These are phyloP conservation scores for Termitomyces sp. DNA, from an alignment of 768 basidiomycete species.

Conservation along the genomic window DNA sequence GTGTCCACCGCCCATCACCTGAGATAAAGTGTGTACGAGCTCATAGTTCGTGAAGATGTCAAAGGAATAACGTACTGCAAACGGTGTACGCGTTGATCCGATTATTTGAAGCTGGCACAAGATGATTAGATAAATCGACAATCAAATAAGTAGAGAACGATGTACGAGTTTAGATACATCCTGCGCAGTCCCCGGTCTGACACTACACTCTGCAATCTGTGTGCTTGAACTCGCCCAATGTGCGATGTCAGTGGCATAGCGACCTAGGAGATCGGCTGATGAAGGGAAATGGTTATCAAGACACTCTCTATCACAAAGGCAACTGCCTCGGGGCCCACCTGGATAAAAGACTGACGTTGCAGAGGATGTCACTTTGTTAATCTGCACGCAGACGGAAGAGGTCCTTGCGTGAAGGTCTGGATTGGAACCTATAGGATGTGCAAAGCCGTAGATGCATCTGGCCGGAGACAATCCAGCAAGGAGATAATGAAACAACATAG, in stretches of 20 bases:
- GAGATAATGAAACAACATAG: neutral
- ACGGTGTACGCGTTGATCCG: conserved; percentile 40
- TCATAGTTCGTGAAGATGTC: neutral
- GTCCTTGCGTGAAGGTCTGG: neutral
- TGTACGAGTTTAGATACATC: conserved; percentile 51
- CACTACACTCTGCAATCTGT: conserved; percentile 45
- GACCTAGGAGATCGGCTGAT: conserved; percentile 14
- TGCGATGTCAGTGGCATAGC: conserved; percentile 37
- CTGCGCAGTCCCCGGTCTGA: conserved; percentile 51
- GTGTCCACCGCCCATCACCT: conserved; percentile 69
- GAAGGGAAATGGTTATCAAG: neutral
- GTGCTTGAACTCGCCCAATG: conserved; percentile 53
- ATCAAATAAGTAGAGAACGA: neutral
- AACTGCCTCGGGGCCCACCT: conserved; percentile 19
- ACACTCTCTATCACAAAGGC: neutral
- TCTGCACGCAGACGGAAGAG: conserved; percentile 31
- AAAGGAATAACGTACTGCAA: conserved; percentile 39
- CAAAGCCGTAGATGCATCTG: neutral
- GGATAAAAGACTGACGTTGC: conserved; percentile 43
- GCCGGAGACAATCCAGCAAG: neutral
- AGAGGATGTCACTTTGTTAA: conserved; percentile 33
- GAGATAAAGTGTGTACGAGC: neutral
- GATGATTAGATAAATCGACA: neutral
- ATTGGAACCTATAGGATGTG: neutral
- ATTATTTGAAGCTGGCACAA: conserved; percentile 42